Conservation (phyloP, 2,329 filamentous ascomycete species). For the Epichloe bromicola region DNA sequence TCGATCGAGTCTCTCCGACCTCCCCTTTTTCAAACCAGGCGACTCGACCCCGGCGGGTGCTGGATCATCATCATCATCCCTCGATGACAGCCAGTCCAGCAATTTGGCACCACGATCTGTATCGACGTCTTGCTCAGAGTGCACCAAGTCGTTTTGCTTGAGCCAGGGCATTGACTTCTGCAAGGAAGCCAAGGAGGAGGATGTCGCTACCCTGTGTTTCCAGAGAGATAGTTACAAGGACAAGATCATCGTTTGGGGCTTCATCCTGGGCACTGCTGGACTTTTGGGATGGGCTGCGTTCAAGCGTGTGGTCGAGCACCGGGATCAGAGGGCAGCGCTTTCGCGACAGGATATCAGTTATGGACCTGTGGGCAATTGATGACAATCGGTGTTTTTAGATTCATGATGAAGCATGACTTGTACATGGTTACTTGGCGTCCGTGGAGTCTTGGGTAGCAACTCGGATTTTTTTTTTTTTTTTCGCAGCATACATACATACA, state of each 20-base stretch:
- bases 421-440: background rate
- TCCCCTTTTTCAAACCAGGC: constrained; percentile 9
- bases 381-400: background rate
- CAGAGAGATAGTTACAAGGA: constrained; percentile 56
- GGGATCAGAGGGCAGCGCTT: constrained; percentile 19
- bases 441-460: background rate
- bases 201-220: constrained; percentile 51
- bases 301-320: constrained; percentile 32
- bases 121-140: constrained; percentile 42
- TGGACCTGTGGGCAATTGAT: constrained; percentile 9
- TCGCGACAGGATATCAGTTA: constrained; percentile 17
- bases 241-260: constrained; percentile 52
- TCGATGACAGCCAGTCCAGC: background rate
- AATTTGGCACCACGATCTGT: constrained; percentile 20
- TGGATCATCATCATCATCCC: background rate
- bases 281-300: constrained; percentile 47
- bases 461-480: background rate
- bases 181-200: constrained; percentile 46
- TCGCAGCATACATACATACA: background rate
- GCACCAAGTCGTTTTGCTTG: constrained; percentile 53
- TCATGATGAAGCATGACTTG: background rate
- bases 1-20: constrained; percentile 11
- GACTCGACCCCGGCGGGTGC: constrained; percentile 1
- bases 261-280: constrained; percentile 45
- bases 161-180: constrained; percentile 48